These are phyloP conservation scores for Pascua guehoae DNA, from an alignment of 1,284 basidiomycete species.

Conservation along the genomic window DNA sequence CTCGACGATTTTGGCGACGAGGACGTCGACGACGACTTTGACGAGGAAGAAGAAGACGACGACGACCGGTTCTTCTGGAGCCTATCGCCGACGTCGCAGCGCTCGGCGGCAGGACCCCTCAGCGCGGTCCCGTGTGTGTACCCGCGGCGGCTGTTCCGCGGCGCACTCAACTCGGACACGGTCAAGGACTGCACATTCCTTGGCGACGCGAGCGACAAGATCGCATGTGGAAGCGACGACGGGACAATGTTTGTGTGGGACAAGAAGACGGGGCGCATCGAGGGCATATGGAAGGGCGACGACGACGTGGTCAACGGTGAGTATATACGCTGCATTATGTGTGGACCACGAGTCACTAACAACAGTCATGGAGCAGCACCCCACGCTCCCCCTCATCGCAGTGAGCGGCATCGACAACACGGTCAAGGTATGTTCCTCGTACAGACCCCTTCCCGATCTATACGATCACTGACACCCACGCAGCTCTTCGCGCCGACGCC, in stretches of 20 bases:
- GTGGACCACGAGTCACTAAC: neutral
- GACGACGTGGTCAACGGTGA: conserved; percentile 68
- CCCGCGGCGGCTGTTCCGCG: conserved; percentile 65
- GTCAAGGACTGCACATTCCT: conserved; percentile 93
- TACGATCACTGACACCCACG: neutral
- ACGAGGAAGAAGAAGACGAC: conserved; percentile 26
- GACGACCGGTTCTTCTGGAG: conserved; percentile 12
- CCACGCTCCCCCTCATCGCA: conserved; percentile 70
- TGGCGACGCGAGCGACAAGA: conserved; percentile 69
- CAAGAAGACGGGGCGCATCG: conserved; percentile 62
- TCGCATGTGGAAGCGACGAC: conserved; percentile 86
- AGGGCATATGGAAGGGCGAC: conserved; percentile 81
- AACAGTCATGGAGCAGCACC: conserved; percentile 71
- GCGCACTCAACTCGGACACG: conserved; percentile 78
- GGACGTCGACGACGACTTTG: conserved; percentile 31
- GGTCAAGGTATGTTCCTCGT: conserved; percentile 63
- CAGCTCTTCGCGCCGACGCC: conserved; percentile 6
- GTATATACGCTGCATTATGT: neutral
- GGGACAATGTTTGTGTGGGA: conserved; percentile 73
- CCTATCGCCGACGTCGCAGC: conserved; percentile 15
- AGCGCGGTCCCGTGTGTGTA: conserved; percentile 58
- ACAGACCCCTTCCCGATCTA: neutral
- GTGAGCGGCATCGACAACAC: conserved; percentile 85
- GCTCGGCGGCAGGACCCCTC: conserved; percentile 18
- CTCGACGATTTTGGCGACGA: conserved; percentile 29